Evolutionary conservation across 192 early-diverging fungal species (phyloP), one percentile per base, ranked within the genome.

Genomic region (Geranomyces variabilis): DNA sequence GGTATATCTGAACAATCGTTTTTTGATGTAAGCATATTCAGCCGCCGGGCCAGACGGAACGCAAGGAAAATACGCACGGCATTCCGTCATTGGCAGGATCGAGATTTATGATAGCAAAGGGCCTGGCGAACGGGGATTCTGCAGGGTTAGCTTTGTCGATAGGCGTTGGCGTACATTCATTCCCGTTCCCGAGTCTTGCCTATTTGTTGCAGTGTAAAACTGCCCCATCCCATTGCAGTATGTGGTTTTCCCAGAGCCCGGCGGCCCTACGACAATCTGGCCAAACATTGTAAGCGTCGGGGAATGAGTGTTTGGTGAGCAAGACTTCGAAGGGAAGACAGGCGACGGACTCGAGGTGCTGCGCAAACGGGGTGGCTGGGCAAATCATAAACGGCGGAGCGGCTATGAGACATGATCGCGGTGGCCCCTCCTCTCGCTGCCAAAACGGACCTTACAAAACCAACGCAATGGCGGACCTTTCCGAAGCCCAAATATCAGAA

Each of bases 401-500:
- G n/a, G n/a, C n/a, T n/a, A n/a, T n/a, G n/a, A n/a, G n/a, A n/a
- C n/a, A n/a, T n/a, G n/a, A n/a, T n/a, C n/a, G n/a, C n/a, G n/a
- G n/a, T n/a, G n/a, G n/a, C n/a, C n/a, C n/a, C n/a, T n/a, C n/a
- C n/a, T n/a, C n/a, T n/a, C n/a, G n/a, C n/a, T n/a, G n/a, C n/a
- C n/a, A n/a, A n/a, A n/a, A n/a, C n/a, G n/a, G n/a, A n/a, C n/a
- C n/a, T n/a, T 41, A 41, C 10, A 41, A 41, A 3, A 41, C 36
- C 3, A 41, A 3, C 36, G 10, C 36, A 41, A 67, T 76, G 91
- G 90, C 90, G 66, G 89, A 90, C 77, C 79, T 93, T 45, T 87
- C 87, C 44, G 88, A 93, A 79, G 86, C 78, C 47, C 90, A 93
- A 80, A 91, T 92, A 73, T 82, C 86, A 55, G 92, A 93, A 67